Conservation (phyloP, 345 rosid genomes). For the Eutrema yunnanense region DNA sequence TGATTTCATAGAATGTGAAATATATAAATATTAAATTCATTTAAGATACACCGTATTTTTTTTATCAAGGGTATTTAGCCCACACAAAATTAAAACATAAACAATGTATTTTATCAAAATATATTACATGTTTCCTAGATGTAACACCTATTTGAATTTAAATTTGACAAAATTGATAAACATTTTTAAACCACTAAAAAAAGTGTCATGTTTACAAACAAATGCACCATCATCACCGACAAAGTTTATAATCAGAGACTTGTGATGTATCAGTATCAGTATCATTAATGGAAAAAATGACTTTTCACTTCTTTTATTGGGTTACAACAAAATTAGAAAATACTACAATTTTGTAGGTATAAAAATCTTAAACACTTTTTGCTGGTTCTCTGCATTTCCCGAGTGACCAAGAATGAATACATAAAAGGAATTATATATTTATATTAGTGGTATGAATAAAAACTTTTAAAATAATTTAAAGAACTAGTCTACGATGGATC, state of each 20-base stretch:
- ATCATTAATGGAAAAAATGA: not conserved
- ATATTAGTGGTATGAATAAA: not conserved
- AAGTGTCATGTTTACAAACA: not conserved
- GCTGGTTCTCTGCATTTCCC: not conserved
- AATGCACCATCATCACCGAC: not conserved
- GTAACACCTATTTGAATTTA: not conserved
- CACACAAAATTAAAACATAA: not conserved
- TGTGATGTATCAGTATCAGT: not conserved
- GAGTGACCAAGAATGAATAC: not conserved
- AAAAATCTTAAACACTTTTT: not conserved
- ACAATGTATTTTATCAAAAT: too few relatives aligned
- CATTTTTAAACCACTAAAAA: not conserved
- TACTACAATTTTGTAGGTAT: not conserved
- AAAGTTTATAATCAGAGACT: not conserved
- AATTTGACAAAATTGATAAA: not conserved
- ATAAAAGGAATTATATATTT: not conserved
- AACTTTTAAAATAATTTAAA: not conserved
- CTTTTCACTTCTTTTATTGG: not conserved
- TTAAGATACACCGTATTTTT: not conserved
- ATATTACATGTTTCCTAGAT: too few relatives aligned
- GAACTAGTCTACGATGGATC: slow-evolving; percentile 29
- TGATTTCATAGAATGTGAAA: not conserved
- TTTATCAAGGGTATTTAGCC: too few relatives aligned
- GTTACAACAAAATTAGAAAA: not conserved
- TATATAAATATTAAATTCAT: not conserved